Conservation (phyloP, 1,139 yeast genomes). For the Kluyveromyces sp. region DNA sequence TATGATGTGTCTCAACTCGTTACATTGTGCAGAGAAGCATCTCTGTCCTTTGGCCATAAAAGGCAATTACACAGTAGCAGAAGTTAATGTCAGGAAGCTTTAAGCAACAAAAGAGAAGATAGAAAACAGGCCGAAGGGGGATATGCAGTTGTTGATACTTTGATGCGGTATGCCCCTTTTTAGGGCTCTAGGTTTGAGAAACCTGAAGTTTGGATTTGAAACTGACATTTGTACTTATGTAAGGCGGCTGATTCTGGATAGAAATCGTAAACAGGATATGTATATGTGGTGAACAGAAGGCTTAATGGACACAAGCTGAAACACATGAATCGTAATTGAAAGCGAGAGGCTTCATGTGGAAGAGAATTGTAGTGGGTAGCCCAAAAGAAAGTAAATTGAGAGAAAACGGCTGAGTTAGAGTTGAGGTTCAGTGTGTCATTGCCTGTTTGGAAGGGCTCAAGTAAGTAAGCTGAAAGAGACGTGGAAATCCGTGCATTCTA, state of each 20-base stretch:
- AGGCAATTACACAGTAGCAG: constrained; percentile 2
- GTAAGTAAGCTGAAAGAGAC: too few relatives aligned
- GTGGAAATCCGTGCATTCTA: too few relatives aligned
- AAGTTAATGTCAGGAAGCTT: not conserved
- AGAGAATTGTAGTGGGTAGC: not conserved
- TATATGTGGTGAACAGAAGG: too few relatives aligned
- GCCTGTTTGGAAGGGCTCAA: too few relatives aligned
- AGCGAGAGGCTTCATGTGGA: not conserved
- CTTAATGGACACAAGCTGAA: not conserved
- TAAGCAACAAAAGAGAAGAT: not conserved
- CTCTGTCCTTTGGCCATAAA: constrained; percentile 1
- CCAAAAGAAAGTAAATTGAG: too few relatives aligned
- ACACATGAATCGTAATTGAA: not conserved
- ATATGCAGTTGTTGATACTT: too few relatives aligned
- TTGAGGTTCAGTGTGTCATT: too few relatives aligned
- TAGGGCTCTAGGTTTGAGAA: too few relatives aligned
- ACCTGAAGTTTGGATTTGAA: not conserved
- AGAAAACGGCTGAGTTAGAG: too few relatives aligned
- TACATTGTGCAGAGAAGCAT: not conserved
- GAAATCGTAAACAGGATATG: not conserved
- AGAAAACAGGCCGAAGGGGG: too few relatives aligned
- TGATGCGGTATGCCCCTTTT: too few relatives aligned
- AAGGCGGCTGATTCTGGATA: not conserved
- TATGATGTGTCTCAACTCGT: not conserved
- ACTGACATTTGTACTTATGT: not conserved